Evolutionary conservation across 192 early-diverging fungal genomes (phyloP).

Genomic region (Anaeromyces robustus): DNA sequence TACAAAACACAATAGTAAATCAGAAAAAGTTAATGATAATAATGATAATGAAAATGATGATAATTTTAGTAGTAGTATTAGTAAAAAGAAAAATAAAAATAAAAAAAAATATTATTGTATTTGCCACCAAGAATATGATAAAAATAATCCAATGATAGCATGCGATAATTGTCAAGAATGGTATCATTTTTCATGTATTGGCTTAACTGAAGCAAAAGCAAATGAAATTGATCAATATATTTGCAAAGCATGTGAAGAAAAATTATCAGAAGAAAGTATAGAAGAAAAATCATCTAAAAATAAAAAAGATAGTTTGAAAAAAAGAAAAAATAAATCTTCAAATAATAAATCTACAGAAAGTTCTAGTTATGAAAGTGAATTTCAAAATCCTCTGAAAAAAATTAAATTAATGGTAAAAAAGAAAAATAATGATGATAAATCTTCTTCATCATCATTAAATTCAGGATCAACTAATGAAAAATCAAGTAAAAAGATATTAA

Average conservation of each 20-base stretch:
- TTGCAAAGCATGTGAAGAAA: conserved; percentile 44
- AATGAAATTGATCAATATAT: conserved; percentile 42
- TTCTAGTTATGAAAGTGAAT: background rate
- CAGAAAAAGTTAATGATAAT: background rate
- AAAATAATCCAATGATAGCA: conserved; percentile 49
- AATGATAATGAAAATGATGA: too few species aligned
- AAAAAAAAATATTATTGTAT: conserved; percentile 19
- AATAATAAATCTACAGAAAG: background rate
- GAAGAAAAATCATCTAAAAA: too few species aligned
- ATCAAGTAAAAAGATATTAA: background rate
- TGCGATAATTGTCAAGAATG: conserved; percentile 62
- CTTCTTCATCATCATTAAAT: too few species aligned
- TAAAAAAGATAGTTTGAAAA: background rate
- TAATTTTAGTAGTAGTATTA: background rate
- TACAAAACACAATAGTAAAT: too few species aligned
- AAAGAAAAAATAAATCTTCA: background rate
- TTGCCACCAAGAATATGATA: conserved; percentile 37
- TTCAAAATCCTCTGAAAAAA: background rate
- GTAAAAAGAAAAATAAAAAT: background rate
- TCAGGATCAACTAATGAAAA: background rate
- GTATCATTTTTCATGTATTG: conserved; percentile 62
- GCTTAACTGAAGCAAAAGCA: conserved; percentile 32
- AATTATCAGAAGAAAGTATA: background rate
- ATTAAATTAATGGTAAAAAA: background rate
- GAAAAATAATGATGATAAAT: background rate